Percentiles rank a stretch among this genome's conserved stretches.
phyloP scores from a whole-genome alignment of 495 filamentous ascomycete genomes.

The Podospora didyma region DNA sequence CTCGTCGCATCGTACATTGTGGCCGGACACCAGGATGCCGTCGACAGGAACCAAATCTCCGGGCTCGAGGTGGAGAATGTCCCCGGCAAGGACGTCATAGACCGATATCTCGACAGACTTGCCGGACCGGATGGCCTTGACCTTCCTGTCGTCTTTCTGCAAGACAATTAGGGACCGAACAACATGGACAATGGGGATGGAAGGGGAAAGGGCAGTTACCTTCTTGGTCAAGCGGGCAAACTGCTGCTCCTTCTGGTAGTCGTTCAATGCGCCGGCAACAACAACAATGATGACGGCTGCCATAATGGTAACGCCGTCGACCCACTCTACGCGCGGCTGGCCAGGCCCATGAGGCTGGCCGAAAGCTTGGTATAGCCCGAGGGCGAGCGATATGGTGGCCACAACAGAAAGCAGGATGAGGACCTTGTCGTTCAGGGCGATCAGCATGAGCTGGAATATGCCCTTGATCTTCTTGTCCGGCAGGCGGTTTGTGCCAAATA shows the following conservation, averaged over 20 bases:
- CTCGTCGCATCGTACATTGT: constrained; percentile 75
- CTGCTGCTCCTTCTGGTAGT: constrained; percentile 70
- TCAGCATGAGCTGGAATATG: constrained; percentile 58
- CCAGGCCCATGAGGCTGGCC: constrained; percentile 34
- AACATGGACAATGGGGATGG: not conserved
- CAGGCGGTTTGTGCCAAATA: constrained; percentile 62
- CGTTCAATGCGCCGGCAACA: constrained; percentile 62
- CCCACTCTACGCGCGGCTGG: constrained; percentile 67
- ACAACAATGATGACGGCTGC: constrained; percentile 68
- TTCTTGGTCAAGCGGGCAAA: constrained; percentile 69
- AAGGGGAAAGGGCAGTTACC: constrained; percentile 3
- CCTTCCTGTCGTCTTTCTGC: constrained; percentile 60
- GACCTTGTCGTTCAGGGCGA: constrained; percentile 81
- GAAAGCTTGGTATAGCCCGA: constrained; percentile 63
- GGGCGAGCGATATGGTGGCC: constrained; percentile 75
- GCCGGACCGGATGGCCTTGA: constrained; percentile 76
- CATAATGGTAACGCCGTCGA: constrained; percentile 70
- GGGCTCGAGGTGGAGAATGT: constrained; percentile 79
- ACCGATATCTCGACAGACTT: constrained; percentile 73
- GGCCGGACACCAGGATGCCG: constrained; percentile 69
- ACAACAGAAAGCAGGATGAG: constrained; percentile 74
- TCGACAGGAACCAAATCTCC: constrained; percentile 84
- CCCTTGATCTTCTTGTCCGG: constrained; percentile 68
- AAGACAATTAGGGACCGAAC: constrained; percentile 1
- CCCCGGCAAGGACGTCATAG: constrained; percentile 77